Conservation (phyloP, 371 early-diverging fungal genomes). For the Apophysomyces variabilis region DNA sequence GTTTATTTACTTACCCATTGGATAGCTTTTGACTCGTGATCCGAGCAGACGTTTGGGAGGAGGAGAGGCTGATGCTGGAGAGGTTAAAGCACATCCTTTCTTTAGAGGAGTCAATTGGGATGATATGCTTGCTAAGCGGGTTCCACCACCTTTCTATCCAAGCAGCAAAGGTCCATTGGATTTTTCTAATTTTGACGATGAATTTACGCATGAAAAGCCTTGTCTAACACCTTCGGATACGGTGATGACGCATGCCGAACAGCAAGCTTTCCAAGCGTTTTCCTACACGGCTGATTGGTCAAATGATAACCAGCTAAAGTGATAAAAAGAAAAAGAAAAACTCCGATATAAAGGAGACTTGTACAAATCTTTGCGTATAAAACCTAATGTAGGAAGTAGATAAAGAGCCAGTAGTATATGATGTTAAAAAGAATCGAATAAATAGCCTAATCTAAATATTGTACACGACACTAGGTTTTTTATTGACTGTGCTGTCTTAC, state of each 20-base stretch:
- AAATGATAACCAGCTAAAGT: not conserved
- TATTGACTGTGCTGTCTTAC: conserved; percentile 23
- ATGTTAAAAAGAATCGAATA: too few species aligned
- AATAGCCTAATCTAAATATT: too few species aligned
- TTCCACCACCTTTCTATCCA: conserved; percentile 91
- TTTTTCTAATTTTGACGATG: conserved; percentile 94
- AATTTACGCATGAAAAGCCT: conserved; percentile 91
- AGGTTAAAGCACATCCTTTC: conserved; percentile 93
- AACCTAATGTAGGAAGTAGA: not conserved
- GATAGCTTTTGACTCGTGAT: conserved; percentile 85
- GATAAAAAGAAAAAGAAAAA: not conserved
- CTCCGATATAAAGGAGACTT: not conserved
- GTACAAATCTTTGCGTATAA: not conserved
- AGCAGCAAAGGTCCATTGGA: conserved; percentile 78
- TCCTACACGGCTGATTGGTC: conserved; percentile 91
- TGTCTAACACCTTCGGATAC: conserved; percentile 87
- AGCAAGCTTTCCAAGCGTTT: conserved; percentile 92
- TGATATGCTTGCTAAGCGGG: conserved; percentile 79
- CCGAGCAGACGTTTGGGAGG: conserved; percentile 86
- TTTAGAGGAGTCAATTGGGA: conserved; percentile 95
- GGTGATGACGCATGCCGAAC: conserved; percentile 77
- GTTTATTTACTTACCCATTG: not conserved
- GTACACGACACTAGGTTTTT: not conserved
- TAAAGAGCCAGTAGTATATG: not conserved
- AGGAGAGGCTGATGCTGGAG: conserved; percentile 81